Evolutionary conservation across 2,329 filamentous ascomycete genomes (phyloP).

Genomic region (Cordyceps farinosa): DNA sequence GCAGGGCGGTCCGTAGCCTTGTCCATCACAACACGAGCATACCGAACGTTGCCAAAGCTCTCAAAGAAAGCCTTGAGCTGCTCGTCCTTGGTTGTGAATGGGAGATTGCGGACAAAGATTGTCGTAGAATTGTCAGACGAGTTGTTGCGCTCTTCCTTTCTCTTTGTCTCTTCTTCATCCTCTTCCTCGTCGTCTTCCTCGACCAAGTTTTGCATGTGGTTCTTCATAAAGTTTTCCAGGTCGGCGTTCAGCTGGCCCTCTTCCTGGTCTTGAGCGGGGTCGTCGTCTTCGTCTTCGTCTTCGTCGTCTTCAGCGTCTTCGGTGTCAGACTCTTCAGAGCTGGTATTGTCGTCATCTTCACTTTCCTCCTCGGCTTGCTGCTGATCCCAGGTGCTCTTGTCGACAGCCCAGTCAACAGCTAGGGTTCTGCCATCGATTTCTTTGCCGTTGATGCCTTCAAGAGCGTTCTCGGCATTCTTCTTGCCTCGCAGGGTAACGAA

Average conservation of each 20-base stretch:
- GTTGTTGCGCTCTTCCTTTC: constrained; percentile 11
- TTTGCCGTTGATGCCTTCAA: constrained; percentile 83
- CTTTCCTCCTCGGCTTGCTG: constrained; percentile 44
- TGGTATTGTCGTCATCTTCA: constrained; percentile 30
- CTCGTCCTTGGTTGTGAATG: constrained; percentile 82
- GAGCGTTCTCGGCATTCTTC: constrained; percentile 87
- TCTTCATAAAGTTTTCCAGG: constrained; percentile 55
- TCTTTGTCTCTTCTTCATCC: constrained; percentile 39
- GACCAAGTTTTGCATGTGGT: constrained; percentile 54
- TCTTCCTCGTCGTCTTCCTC: constrained; percentile 53
- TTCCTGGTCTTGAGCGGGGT: constrained; percentile 34
- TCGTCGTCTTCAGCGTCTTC: constrained; percentile 28
- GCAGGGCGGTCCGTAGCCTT: constrained; percentile 78
- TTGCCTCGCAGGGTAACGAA: constrained; percentile 85
- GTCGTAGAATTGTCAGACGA: constrained; percentile 67
- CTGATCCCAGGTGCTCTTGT: constrained; percentile 80
- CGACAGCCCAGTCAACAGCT: constrained; percentile 95
- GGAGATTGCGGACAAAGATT: constrained; percentile 89
- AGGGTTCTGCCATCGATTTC: constrained; percentile 81
- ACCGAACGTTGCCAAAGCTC: constrained; percentile 84
- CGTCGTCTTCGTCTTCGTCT: constrained; percentile 26
- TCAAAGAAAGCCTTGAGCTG: constrained; percentile 79
- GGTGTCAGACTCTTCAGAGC: constrained; percentile 23
- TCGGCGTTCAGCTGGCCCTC: constrained; percentile 43
- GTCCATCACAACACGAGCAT: constrained; percentile 89